Evolutionary conservation across 352 stramenopile species (phyloP).

Genomic region (Globisporangium nagaii): DNA sequence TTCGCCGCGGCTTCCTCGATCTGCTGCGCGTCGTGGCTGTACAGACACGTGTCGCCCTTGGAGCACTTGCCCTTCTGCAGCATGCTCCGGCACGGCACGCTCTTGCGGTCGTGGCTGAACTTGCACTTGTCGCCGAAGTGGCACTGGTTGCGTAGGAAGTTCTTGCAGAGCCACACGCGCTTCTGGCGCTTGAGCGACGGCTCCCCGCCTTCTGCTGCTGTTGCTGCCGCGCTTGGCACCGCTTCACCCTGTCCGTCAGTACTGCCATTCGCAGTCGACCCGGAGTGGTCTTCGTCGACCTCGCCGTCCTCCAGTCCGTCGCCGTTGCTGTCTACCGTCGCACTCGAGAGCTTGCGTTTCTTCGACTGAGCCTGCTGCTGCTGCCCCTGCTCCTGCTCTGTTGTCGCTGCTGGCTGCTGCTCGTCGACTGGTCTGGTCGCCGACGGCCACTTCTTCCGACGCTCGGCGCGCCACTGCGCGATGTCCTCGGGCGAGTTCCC

Average conservation of each 20-base stretch:
- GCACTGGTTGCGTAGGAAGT: constrained; percentile 62
- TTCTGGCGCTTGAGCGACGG: constrained; percentile 35
- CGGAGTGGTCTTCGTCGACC: constrained; percentile 26
- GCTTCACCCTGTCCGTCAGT: constrained; percentile 19
- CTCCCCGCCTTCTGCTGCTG: constrained; percentile 6
- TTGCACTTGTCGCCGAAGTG: constrained; percentile 52
- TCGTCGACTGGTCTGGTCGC: constrained; percentile 1
- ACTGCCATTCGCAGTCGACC: neutral
- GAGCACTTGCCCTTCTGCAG: constrained; percentile 45
- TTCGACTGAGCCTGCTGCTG: neutral
- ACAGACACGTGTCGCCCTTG: constrained; percentile 53
- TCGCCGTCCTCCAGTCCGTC: constrained; percentile 56
- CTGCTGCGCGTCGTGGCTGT: constrained; percentile 46
- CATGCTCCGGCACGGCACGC: constrained; percentile 55
- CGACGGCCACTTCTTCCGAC: constrained; percentile 57
- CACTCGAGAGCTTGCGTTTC: constrained; percentile 52
- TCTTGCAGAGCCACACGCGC: constrained; percentile 53
- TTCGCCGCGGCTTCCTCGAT: constrained; percentile 25
- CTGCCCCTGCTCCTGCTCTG: neutral
- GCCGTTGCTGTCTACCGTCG: constrained; percentile 12
- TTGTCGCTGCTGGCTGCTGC: neutral
- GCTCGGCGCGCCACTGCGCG: constrained; percentile 68
- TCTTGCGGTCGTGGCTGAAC: constrained; percentile 63
- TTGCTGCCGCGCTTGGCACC: constrained; percentile 15
- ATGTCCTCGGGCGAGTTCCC: constrained; percentile 81